Conservation (phyloP, 441 rosid species). For the Adansonia grandidieri region DNA sequence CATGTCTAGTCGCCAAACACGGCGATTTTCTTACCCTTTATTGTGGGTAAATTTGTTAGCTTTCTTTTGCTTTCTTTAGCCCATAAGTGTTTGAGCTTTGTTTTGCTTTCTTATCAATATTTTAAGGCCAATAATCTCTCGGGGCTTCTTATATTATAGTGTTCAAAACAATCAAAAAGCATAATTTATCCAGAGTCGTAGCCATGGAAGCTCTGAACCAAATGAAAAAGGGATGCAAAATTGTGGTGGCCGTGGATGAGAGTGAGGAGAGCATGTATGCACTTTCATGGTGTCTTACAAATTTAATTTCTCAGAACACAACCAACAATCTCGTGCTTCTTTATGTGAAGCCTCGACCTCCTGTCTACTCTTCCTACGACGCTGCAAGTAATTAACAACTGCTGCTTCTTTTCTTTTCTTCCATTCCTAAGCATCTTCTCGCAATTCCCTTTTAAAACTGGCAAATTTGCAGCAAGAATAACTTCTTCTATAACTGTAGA, state of each 20-base stretch:
- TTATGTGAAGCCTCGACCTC: slow-evolving; percentile 76
- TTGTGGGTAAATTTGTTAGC: too few relatives aligned
- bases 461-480: background rate
- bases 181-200: background rate
- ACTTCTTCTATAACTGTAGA: background rate
- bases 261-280: slow-evolving; percentile 89
- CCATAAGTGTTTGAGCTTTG: background rate
- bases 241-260: slow-evolving; percentile 84
- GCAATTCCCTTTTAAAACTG: background rate
- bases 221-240: slow-evolving; percentile 42
- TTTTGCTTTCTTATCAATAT: background rate
- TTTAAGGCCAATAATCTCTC: background rate
- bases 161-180: background rate
- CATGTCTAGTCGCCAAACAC: too few relatives aligned
- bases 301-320: slow-evolving; percentile 48
- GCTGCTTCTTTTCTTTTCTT: background rate
- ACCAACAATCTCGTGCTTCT: slow-evolving; percentile 62
- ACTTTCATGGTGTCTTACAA: slow-evolving; percentile 76
- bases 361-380: slow-evolving; percentile 62
- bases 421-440: background rate
- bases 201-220: slow-evolving; percentile 39
- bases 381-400: slow-evolving; percentile 51
- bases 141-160: background rate
- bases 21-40: too few relatives aligned
- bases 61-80: too few relatives aligned